Base-by-base conservation (phyloP, 169 alveolate genomes). In the Eimeria nieschulzi region DNA sequence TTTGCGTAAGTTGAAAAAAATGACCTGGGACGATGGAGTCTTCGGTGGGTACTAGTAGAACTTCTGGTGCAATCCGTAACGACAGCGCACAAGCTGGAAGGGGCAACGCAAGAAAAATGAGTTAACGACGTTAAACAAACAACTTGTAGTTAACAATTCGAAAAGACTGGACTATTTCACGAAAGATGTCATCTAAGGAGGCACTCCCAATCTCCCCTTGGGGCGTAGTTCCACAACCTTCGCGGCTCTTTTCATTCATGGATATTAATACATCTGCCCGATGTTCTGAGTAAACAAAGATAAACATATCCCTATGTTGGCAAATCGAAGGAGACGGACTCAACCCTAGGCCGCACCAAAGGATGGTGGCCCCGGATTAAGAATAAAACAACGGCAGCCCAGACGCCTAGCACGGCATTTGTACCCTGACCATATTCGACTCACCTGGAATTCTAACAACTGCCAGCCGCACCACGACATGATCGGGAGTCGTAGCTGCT, bases 381-480 rank as follows among this genome's bases (percentile, higher is more conserved):
- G 3, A 33, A 33, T 33, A 33, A 33, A 33, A 33, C 46, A 33
- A 33, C 46, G 46, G 46, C 46, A 33, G 46, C 46, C 46, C 46
- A 33, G 46, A 3, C 6, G 46, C 46, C 46, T 33, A 33, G 46
- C 46, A 33, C 46, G 46, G 19, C 56, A 6, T 56, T 56, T 79
- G 12, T 56, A 6, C 33, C 10, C 26, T 56, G 73, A 79, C 25
- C 59, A 15, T 25, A 12, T 8, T 15, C 33, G 8, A 54, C 90
- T 26, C 55, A 82, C 90, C 78, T 82, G 90, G 90, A 61, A 82
- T 33, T n/a, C 90, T 8, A 61, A 82, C 23, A 2, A 63, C 76
- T 61, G 90, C 90, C 76, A 82, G 46, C 25, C 90, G 90, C 64
- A 82, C 90, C 66, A 68, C 19, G 9, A 82, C 90, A 15, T 82